Evolutionary conservation across 306 rosid genomes (phyloP).

Genomic region (Lathyrus oleraceus): DNA sequence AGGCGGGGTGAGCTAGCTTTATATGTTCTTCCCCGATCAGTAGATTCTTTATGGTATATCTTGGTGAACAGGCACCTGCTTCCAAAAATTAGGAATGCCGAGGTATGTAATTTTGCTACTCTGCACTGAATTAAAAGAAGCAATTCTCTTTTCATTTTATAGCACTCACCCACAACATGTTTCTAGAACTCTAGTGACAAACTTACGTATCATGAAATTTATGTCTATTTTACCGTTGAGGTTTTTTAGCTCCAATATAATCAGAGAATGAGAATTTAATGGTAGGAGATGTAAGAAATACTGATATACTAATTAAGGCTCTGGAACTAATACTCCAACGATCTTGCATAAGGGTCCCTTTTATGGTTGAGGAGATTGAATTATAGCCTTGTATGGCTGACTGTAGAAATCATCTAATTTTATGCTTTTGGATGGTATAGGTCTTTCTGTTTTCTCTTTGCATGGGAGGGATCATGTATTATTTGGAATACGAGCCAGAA

Average conservation of each 20-base stretch:
- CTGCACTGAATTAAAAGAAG: neutral
- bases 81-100: slow-evolving; percentile 84
- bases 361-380: slow-evolving; percentile 8
- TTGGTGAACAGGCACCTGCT: slow-evolving; percentile 86
- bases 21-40: slow-evolving; percentile 96
- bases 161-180: slow-evolving; percentile 1
- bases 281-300: neutral
- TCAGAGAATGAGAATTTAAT: slow-evolving; percentile 10
- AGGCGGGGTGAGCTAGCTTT: slow-evolving; percentile 95
- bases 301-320: neutral
- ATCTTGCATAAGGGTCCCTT: neutral
- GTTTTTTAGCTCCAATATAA: slow-evolving; percentile 20
- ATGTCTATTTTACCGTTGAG: slow-evolving; percentile 1
- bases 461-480: slow-evolving; percentile 99
- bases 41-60: slow-evolving; percentile 90
- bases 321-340: slow-evolving; percentile 12
- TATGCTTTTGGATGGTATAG: slow-evolving; percentile 45
- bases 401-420: slow-evolving; percentile 22
- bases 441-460: slow-evolving; percentile 78
- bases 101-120: slow-evolving; percentile 53
- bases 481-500: slow-evolving; percentile 87
- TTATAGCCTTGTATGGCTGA: neutral
- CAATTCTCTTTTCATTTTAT: slow-evolving; percentile 18
- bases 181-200: neutral
- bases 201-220: slow-evolving; percentile 9